Conservation (phyloP, 1,284 basidiomycete genomes). For the Rhodotorula mucilaginosa region DNA sequence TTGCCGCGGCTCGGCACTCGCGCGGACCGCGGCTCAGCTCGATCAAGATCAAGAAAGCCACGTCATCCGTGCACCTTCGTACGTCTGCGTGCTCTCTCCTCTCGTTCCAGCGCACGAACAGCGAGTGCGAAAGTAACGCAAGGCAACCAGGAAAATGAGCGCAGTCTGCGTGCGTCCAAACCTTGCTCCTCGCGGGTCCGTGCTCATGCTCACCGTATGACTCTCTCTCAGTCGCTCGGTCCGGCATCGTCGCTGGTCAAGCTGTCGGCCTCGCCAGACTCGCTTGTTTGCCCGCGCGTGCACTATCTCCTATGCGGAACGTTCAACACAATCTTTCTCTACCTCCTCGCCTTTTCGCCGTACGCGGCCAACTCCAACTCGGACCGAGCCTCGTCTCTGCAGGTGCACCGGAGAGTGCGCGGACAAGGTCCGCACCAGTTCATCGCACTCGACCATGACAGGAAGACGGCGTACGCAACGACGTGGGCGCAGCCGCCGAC, state of each 20-base stretch:
- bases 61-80: neutral
- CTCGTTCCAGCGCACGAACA: neutral
- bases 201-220: neutral
- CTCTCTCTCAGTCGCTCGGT: conserved; percentile 5
- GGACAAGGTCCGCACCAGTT: conserved; percentile 47
- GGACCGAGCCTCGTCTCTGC: conserved; percentile 26
- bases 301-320: conserved; percentile 38
- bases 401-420: conserved; percentile 31
- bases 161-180: conserved; percentile 6
- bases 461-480: conserved; percentile 45
- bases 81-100: neutral
- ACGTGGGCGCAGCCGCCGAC: conserved; percentile 43
- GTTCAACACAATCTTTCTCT: conserved; percentile 42
- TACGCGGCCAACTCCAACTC: conserved; percentile 14
- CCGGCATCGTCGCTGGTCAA: conserved; percentile 2
- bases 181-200: neutral
- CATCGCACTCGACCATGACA: conserved; percentile 41
- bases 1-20: neutral
- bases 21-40: conserved; percentile 3
- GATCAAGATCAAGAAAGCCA: neutral
- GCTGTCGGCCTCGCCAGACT: neutral
- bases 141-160: neutral
- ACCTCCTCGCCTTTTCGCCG: conserved; percentile 45
- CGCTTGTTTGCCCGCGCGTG: conserved; percentile 13
- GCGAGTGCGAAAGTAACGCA: too few species aligned